These are phyloP conservation scores for Phalaenopsis hybrid DNA, from an alignment of 116 monocot genomes.

Conservation along the genomic window DNA sequence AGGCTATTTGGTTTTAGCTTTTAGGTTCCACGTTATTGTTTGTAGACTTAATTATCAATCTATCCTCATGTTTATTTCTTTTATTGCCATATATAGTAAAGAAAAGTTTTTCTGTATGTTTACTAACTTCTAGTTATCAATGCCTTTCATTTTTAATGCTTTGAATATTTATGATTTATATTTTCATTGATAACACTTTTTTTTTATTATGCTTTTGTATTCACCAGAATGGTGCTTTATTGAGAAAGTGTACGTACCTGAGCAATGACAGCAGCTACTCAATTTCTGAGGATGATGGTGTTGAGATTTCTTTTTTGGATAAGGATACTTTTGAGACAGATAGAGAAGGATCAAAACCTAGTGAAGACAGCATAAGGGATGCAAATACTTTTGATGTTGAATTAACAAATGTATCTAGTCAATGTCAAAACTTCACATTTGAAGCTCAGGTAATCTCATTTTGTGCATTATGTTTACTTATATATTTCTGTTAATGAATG, in stretches of 20 bases:
- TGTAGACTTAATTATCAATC: not conserved
- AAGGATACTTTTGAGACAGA: conserved; percentile 12
- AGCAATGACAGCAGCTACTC: conserved; percentile 85
- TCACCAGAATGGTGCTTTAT: conserved; percentile 69
- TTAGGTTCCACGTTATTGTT: not conserved
- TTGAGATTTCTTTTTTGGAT: conserved; percentile 59
- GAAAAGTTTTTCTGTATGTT: not conserved
- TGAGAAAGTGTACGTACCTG: conserved; percentile 76
- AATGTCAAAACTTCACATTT: conserved; percentile 55
- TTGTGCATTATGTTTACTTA: not conserved
- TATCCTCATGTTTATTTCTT: not conserved
- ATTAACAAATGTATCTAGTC: conserved; percentile 14
- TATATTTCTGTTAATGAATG: conserved; percentile 5
- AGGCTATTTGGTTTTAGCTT: not conserved
- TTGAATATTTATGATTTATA: not conserved
- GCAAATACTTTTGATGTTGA: conserved; percentile 8
- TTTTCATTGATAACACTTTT: not conserved
- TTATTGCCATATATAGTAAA: no score
- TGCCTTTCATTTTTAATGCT: not conserved
- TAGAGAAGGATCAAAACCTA: conserved; percentile 14
- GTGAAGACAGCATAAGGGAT: conserved; percentile 13
- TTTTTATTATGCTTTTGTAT: not conserved
- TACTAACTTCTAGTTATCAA: not conserved
- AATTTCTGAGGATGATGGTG: conserved; percentile 70
- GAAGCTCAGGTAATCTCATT: conserved; percentile 75